Evolutionary conservation across 129 eudicot genomes (phyloP).

Genomic region (Centella asiatica): DNA sequence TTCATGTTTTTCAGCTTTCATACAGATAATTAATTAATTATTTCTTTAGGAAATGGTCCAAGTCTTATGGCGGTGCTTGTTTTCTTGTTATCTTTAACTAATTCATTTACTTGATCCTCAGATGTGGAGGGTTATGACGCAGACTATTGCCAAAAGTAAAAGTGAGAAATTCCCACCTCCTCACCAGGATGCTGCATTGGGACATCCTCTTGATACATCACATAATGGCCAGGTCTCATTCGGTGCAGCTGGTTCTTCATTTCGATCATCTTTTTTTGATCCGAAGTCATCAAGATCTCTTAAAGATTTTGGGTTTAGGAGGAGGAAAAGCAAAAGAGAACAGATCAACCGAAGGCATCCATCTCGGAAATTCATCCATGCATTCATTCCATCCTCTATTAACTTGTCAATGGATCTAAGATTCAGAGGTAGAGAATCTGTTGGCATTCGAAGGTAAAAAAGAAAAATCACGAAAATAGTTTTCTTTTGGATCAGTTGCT

Average conservation of each 20-base stretch:
- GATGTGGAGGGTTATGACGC: conserved; percentile 64
- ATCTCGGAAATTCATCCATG: conserved; percentile 47
- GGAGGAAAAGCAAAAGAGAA: conserved; percentile 43
- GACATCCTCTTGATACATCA: conserved; percentile 43
- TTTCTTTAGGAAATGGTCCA: too few species aligned
- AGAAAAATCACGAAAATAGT: not conserved
- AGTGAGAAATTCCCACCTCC: conserved; percentile 97
- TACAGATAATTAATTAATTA: too few species aligned
- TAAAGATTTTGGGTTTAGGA: conserved; percentile 23
- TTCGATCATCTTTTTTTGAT: conserved; percentile 40
- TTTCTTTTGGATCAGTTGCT: not conserved
- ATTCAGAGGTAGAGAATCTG: conserved; percentile 44
- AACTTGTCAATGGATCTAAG: conserved; percentile 55
- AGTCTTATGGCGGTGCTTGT: not conserved
- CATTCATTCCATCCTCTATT: conserved; percentile 58
- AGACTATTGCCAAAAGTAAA: conserved; percentile 64
- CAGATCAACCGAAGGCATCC: conserved; percentile 35
- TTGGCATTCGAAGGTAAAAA: conserved; percentile 43
- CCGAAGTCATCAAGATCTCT: conserved; percentile 50
- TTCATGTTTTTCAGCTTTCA: not conserved
- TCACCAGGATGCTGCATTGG: conserved; percentile 79
- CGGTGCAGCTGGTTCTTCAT: conserved; percentile 41
- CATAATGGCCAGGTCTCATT: conserved; percentile 50
- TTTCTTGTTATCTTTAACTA: conserved; percentile 1
- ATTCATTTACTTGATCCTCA: conserved; percentile 16